Base-by-base conservation (phyloP, 2,329 filamentous ascomycete species). In the Cryphonectria carpinicola region DNA sequence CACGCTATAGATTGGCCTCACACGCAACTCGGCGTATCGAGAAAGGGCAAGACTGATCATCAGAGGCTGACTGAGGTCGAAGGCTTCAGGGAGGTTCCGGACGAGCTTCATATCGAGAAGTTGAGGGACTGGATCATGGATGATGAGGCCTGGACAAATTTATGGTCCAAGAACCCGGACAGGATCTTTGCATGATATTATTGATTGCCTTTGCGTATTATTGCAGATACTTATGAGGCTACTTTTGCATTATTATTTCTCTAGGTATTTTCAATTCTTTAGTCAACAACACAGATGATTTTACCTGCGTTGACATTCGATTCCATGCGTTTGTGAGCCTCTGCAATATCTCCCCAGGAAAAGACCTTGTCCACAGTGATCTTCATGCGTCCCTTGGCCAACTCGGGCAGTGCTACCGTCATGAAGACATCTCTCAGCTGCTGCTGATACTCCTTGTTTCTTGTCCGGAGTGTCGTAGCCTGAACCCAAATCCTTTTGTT, bases 111-210 rank as follows among this genome's bases (percentile, higher is more conserved):
- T 43, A 74, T 76, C 14, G 69, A 68, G 58, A 73, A 69, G 49
- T 64, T 76, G 14, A 70, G 74, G 10, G 71, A 74, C 52, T 76
- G 74, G 74, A 73, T 76, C 52, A 14, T 71, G 14, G 74, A 76
- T 25, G 73, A 76, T 17, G 70, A 71, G 61, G 69, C 65, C 13
- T 76, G 74, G 74, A 66, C 72, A 52, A 74, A 74, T 11, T 65
- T 76, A 25, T 76, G 72, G 69, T 73, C 74, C 11, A 74, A 68
- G n/a, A 76, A 75, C 61, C 69, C 75, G 1, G 54, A 68, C 58
- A 66, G 71, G 62, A 56, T 76, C 32, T 76, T 76, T 68, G 69
- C 67, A 22, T 61, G 58, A 61, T 25, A 17, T 19, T 6, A 32
- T 19, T 7, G 19, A 22, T n/a, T 28, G 4, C 5, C 8, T 19